phyloP scores from a whole-genome alignment of 176 grass and related monocot species.

The Urochloa ruziziensis region DNA sequence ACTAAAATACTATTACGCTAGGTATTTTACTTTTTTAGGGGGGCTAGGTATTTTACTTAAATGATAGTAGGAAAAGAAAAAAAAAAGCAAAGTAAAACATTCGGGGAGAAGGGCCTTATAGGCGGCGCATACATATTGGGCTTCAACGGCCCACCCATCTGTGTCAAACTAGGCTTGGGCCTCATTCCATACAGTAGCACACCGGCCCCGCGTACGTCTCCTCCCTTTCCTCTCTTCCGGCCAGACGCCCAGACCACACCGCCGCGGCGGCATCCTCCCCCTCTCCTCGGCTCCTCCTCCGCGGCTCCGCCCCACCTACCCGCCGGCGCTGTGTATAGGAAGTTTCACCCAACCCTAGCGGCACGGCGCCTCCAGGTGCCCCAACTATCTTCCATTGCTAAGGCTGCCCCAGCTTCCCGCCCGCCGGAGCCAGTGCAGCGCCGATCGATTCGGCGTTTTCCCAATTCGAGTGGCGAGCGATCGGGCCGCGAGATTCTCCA shows the following conservation, averaged over 20 bases:
- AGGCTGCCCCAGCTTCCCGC: neutral
- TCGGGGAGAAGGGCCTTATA: too few species aligned
- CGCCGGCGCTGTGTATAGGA: neutral
- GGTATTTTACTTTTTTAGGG: too few species aligned
- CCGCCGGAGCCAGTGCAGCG: neutral
- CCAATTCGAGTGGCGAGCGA: neutral
- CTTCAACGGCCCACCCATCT: neutral
- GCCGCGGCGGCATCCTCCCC: neutral
- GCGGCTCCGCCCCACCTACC: neutral
- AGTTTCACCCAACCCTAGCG: neutral
- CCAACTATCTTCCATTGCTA: neutral
- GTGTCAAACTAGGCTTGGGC: neutral
- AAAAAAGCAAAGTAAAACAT: too few species aligned
- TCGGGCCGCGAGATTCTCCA: neutral
- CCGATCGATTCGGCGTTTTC: neutral
- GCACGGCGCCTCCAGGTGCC: neutral
- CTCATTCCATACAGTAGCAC: neutral
- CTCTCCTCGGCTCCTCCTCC: too few species aligned
- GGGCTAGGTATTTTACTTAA: too few species aligned
- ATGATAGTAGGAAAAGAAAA: too few species aligned
- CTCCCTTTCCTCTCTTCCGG: neutral
- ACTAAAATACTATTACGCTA: too few species aligned
- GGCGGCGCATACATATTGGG: neutral
- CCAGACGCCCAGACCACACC: neutral
- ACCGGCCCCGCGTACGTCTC: neutral